Conservation (phyloP, 2,329 filamentous ascomycete genomes). For the Xylariaceae sp. region DNA sequence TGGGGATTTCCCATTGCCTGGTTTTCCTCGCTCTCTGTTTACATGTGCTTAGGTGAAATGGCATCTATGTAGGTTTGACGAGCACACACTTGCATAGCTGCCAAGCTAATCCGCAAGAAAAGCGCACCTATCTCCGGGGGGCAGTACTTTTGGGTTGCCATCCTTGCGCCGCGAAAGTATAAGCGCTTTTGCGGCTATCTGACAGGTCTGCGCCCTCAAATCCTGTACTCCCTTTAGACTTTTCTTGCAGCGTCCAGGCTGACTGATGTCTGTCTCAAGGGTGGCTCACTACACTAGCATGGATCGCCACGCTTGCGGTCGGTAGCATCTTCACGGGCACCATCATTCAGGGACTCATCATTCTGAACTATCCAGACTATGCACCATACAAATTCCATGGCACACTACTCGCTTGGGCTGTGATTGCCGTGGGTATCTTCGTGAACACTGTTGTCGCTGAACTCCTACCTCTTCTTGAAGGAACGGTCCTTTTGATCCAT, state of each 20-base stretch:
- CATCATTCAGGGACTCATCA: slow-evolving; percentile 18
- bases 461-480: slow-evolving; percentile 15
- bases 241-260: not conserved
- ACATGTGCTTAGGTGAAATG: slow-evolving; percentile 18
- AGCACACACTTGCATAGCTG: not conserved
- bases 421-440: slow-evolving; percentile 13
- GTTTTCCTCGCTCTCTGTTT: slow-evolving; percentile 17
- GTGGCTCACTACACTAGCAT: slow-evolving; percentile 18
- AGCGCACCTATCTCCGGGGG: slow-evolving; percentile 18
- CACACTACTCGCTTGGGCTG: slow-evolving; percentile 14
- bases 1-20: slow-evolving; percentile 19
- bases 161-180: slow-evolving; percentile 15
- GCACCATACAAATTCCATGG: slow-evolving; percentile 11
- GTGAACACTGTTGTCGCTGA: slow-evolving; percentile 15
- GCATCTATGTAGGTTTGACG: slow-evolving; percentile 14
- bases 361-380: slow-evolving; percentile 16
- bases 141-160: slow-evolving; percentile 19
- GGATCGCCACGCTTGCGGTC: slow-evolving; percentile 16
- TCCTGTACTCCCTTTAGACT: not conserved
- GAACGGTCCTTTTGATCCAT: slow-evolving; percentile 16
- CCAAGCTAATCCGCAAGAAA: slow-evolving; percentile 1
- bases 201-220: slow-evolving; percentile 8
- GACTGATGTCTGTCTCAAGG: slow-evolving; percentile 8
- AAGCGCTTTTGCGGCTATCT: slow-evolving; percentile 18
- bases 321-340: slow-evolving; percentile 16